Base-by-base conservation (phyloP, 2,329 filamentous ascomycete species). In the Juglanconis juglandina region DNA sequence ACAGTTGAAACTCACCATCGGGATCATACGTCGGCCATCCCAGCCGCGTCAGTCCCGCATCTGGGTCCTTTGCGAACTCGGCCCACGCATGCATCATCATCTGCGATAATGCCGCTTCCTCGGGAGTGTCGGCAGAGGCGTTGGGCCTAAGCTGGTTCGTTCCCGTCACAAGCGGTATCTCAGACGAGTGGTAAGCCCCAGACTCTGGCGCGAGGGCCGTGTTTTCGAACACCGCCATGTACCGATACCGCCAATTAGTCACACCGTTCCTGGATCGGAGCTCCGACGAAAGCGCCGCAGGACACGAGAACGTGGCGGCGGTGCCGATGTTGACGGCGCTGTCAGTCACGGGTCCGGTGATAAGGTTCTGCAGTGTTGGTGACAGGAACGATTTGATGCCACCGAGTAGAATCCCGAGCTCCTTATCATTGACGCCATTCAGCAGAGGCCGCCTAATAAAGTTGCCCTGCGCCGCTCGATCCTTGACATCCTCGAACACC, bases 61-160 rank as follows among this genome's bases (percentile, higher is more conserved):
- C 42, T 10, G 57, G 57, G n/a, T 59, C 57, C 42, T 50, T 48
- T 11, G 51, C 51, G 30, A 59, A 59, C 57, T 44, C 57, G 4
- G 57, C 57, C 57, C 57, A 59, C n/a, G 57, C 57, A 14, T 39
- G 46, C 50, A 51, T 33, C 41, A 55, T 47, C 39, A 13, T 42
- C 39, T 42, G 39, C 10, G 24, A 24, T 24, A 42, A 13, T 7
- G 5, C 39, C 7, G n/a, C 10, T 14, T 42, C 39, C 39, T 42
- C 10, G 4, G 6, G 39, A 10, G 39, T 42, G 39, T 13, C 39
- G n/a, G 39, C 39, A 10, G 39, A 14, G n/a, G 5, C 39, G 39
- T 24, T 24, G 24, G 24, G 24, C 24, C 39, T 14, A 10, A 42
- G 11, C 4, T 10, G 4, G 4, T 42, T 42, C 39, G 39, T 14